phyloP scores from a whole-genome alignment of 129 eudicot genomes.

The Flaveria bidentis region DNA sequence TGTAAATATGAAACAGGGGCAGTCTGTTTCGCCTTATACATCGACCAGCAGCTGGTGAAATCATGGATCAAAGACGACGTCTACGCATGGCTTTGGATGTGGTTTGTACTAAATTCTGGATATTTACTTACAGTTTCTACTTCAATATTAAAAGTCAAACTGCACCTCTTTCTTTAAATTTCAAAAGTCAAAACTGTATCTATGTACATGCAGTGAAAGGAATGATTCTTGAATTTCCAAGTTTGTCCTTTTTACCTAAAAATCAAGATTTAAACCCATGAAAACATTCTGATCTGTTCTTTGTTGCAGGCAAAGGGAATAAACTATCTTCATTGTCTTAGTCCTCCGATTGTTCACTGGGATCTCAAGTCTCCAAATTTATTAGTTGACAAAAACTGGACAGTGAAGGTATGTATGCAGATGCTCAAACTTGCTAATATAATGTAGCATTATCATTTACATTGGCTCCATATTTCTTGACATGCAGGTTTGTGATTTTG shows the following conservation, averaged over 20 bases:
- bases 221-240: not conserved
- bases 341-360: slow-evolving; percentile 93
- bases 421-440: slow-evolving; percentile 11
- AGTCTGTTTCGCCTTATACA: slow-evolving; percentile 89
- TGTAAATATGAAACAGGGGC: slow-evolving; percentile 50
- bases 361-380: slow-evolving; percentile 95
- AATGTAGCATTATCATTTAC: not conserved
- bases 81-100: slow-evolving; percentile 94
- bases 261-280: not conserved
- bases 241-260: not conserved
- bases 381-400: slow-evolving; percentile 94
- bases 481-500: slow-evolving; percentile 94
- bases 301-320: slow-evolving; percentile 82
- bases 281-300: slow-evolving; percentile 9
- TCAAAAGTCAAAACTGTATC: not conserved
- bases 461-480: not conserved
- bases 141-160: not conserved
- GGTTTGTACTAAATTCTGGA: slow-evolving; percentile 48
- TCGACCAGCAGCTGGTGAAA: slow-evolving; percentile 86
- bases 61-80: slow-evolving; percentile 77
- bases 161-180: not conserved
- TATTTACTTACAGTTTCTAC: not conserved
- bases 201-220: not conserved
- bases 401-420: slow-evolving; percentile 65
- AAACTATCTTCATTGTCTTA: slow-evolving; percentile 85